These are phyloP conservation scores for Scytalidium sp. DNA, from an alignment of 2,329 filamentous ascomycete genomes.

Conservation along the genomic window DNA sequence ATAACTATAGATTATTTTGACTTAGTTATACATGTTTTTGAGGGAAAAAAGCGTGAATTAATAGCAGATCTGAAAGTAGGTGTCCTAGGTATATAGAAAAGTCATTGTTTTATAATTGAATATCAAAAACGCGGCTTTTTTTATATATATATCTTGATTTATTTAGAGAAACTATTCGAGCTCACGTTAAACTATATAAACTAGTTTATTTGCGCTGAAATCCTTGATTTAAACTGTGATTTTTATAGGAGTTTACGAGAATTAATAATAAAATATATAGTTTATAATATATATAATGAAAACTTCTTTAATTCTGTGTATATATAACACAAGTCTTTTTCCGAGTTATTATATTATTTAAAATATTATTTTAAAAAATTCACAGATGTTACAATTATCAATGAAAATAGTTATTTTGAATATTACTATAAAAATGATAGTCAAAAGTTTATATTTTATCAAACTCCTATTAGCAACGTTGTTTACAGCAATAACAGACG, in stretches of 20 bases:
- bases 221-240: not conserved
- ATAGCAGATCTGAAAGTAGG: not conserved
- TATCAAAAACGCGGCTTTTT: conserved; percentile 6
- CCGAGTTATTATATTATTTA: too few relatives aligned
- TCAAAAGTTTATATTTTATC: too few relatives aligned
- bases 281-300: too few relatives aligned
- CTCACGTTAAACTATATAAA: not conserved
- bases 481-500: conserved; percentile 8
- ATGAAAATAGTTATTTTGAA: too few relatives aligned
- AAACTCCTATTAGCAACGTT: too few relatives aligned
- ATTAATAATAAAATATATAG: too few relatives aligned
- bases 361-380: too few relatives aligned
- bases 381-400: too few relatives aligned
- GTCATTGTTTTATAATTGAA: conserved; percentile 5
- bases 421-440: too few relatives aligned
- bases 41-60: not conserved
- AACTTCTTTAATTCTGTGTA: too few relatives aligned
- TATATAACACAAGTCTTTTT: too few relatives aligned
- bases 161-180: not conserved
- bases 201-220: conserved; percentile 1
- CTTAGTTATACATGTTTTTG: conserved; percentile 3
- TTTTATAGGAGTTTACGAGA: too few relatives aligned
- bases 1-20: conserved; percentile 1
- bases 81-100: conserved; percentile 1
- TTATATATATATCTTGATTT: conserved; percentile 1